A percentile compares a stretch with the other conserved stretches of the same genome.
phyloP scores from a whole-genome alignment of 1,284 basidiomycete species.

The Melampsora medusae region DNA sequence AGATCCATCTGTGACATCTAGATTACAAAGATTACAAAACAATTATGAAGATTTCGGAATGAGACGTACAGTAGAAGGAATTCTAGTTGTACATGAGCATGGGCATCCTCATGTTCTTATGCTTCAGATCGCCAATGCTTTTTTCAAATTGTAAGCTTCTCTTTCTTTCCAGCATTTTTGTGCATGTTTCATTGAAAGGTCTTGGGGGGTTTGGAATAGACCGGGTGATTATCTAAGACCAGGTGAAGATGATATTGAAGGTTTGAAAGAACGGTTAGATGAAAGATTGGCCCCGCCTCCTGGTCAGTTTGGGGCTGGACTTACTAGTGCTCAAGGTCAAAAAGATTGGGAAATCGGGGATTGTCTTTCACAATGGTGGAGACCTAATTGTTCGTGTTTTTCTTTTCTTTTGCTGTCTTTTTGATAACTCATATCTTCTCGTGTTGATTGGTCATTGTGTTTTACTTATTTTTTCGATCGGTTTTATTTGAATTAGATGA shows the following conservation, averaged over 20 bases:
- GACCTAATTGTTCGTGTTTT: conserved; percentile 60
- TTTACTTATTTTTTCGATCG: neutral
- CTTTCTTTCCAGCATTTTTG: neutral
- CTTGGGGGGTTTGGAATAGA: conserved; percentile 57
- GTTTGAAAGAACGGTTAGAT: conserved; percentile 81
- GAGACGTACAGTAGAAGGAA: conserved; percentile 90
- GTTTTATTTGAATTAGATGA: conserved; percentile 16
- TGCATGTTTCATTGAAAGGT: neutral
- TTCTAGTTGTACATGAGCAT: conserved; percentile 85
- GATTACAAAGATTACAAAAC: conserved; percentile 64
- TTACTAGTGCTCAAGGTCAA: conserved; percentile 47
- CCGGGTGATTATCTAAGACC: conserved; percentile 98
- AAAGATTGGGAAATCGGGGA: conserved; percentile 89
- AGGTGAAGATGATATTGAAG: conserved; percentile 85
- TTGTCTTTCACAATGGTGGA: conserved; percentile 92
- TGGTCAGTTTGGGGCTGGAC: conserved; percentile 48
- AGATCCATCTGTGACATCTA: conserved; percentile 78
- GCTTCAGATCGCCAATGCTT: conserved; percentile 96
- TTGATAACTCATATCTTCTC: too few species aligned
- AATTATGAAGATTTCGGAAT: conserved; percentile 94
- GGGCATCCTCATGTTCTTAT: conserved; percentile 93
- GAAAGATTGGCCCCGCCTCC: conserved; percentile 74
- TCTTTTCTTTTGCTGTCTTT: neutral
- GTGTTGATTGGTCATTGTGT: neutral
- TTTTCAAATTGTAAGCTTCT: conserved; percentile 73